Evolutionary conservation across 1,284 basidiomycete genomes (phyloP), one percentile per base, ranked within the genome.

Genomic region (Boletus semigastroideus): DNA sequence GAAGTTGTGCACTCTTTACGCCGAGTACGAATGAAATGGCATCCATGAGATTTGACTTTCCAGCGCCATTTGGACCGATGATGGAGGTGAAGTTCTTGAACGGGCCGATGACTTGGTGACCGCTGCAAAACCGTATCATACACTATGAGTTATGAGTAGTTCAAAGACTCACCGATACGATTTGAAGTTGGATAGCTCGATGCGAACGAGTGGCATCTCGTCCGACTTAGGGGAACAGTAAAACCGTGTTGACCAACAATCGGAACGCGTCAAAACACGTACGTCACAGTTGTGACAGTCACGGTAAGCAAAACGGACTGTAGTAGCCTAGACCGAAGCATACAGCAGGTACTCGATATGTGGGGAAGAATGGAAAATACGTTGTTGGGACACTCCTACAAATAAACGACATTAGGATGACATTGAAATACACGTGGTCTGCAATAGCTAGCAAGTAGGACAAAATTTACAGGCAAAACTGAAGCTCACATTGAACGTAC

Each of bases 1-100:
- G 83, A 20, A 99, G 80, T 62, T 98, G 94, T 1, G 88, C 89
- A 51, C 91, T 94, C 74, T 95, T 94, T 43, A 99, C 90, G 30
- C 97, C 96, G 10, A 99, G 85, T 6, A 99, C 97, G 68, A 99
- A 99, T 3, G 97, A 99, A 61, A 99, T 98, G 51, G 97, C 97
- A 70, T 99, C 97, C 97, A 99, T 99, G 57, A 99, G 83, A 70
- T 99, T 99, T 33, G 93, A 96, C 71, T 99, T 99, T 58, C 97
- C 97, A 4, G 95, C 94, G 52, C 97, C 97, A 87, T 99, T 99
- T 41, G 97, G 96, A 22, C 97, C 97, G 62, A 98, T 98, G 59
- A 98, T 83, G 16, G 93, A 95, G 0, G 94, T 96, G 72, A 99
- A 99, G 62, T 89, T 85, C 67, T 81, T 83, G 75, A 97, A 96